A percentile compares a stretch with the other conserved stretches of the same genome.
Conservation (phyloP, 1,284 basidiomycete species). For the Ganoderma boninense region DNA sequence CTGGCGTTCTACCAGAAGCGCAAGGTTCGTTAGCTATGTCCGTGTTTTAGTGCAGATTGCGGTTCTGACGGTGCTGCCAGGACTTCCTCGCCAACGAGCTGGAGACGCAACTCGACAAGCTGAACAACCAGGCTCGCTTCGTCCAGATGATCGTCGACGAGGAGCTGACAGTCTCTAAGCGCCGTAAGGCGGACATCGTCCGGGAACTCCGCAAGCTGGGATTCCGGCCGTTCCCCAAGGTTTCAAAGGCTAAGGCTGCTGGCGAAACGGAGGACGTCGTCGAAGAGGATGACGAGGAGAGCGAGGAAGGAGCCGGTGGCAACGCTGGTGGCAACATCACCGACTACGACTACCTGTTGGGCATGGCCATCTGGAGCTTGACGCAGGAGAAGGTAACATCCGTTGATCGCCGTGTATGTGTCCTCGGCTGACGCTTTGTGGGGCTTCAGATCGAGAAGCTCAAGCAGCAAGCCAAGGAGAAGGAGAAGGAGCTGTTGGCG, state of each 20-base stretch:
- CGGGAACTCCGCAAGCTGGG: constrained; percentile 84
- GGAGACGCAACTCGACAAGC: constrained; percentile 82
- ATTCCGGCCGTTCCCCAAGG: constrained; percentile 92
- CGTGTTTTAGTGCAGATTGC: background rate
- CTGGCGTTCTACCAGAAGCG: constrained; percentile 94
- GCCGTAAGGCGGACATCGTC: constrained; percentile 91
- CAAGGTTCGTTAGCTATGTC: constrained; percentile 66
- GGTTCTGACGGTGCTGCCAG: constrained; percentile 48
- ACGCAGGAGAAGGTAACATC: constrained; percentile 88
- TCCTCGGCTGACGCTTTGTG: background rate
- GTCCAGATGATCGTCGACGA: constrained; percentile 95
- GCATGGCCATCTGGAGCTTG: constrained; percentile 96
- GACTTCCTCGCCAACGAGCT: constrained; percentile 90
- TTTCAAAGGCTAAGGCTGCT: constrained; percentile 71
- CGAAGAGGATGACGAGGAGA: constrained; percentile 65
- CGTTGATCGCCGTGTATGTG: background rate
- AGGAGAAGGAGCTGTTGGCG: constrained; percentile 84
- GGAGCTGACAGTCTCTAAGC: constrained; percentile 90
- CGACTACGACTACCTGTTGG: constrained; percentile 95
- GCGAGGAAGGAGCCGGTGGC: constrained; percentile 35
- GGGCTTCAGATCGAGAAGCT: constrained; percentile 83
- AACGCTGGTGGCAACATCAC: constrained; percentile 44
- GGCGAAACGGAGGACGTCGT: constrained; percentile 76
- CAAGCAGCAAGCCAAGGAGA: constrained; percentile 80
- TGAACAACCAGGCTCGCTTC: constrained; percentile 97